These are phyloP conservation scores for Chaetomium tenue DNA, from an alignment of 495 filamentous ascomycete genomes.

Conservation along the genomic window DNA sequence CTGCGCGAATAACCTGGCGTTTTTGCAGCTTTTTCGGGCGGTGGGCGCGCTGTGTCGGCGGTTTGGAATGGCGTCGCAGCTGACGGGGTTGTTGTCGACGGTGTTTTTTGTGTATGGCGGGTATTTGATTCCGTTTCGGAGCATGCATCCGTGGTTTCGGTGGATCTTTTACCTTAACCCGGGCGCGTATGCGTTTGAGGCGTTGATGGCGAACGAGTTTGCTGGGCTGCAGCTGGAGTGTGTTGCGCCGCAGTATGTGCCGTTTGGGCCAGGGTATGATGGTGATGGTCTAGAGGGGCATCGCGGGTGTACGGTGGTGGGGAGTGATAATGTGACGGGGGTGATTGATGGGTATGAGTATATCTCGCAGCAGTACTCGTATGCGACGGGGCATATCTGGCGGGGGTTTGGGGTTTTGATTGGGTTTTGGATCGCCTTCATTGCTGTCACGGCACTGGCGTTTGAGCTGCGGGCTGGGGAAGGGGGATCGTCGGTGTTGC, in stretches of 20 bases:
- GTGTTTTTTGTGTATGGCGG: constrained; percentile 63
- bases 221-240: constrained; percentile 46
- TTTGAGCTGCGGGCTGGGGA: constrained; percentile 5
- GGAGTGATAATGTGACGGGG: constrained; percentile 47
- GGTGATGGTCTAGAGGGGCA: constrained; percentile 43
- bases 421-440: constrained; percentile 63
- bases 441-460: neutral
- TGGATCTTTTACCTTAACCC: constrained; percentile 83
- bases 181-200: constrained; percentile 72
- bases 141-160: constrained; percentile 77
- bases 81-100: constrained; percentile 6
- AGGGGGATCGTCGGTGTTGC: constrained; percentile 8
- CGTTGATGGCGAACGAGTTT: constrained; percentile 66
- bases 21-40: constrained; percentile 66
- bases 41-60: constrained; percentile 61
- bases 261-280: constrained; percentile 50
- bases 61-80: constrained; percentile 54
- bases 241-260: constrained; percentile 39
- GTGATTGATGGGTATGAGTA: constrained; percentile 55
- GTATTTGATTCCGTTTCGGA: constrained; percentile 65
- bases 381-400: constrained; percentile 65
- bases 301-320: constrained; percentile 45
- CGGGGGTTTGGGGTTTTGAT: constrained; percentile 73
- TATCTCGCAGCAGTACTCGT: constrained; percentile 54
- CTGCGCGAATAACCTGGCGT: constrained; percentile 54